These are phyloP conservation scores for Oryza meridionalis DNA, from an alignment of 176 grass and related monocot species.

Conservation along the genomic window DNA sequence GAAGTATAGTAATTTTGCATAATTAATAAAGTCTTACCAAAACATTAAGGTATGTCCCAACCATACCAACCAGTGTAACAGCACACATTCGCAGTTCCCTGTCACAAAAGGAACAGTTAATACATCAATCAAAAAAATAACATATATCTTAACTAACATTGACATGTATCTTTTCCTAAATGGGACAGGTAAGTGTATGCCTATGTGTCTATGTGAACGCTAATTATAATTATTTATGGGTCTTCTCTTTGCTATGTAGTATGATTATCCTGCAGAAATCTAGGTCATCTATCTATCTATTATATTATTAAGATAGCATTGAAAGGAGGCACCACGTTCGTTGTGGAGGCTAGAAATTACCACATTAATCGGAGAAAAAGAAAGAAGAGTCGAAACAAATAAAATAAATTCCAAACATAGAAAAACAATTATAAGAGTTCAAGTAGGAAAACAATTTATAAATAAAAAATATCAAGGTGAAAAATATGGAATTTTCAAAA, in stretches of 20 bases:
- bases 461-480: no score
- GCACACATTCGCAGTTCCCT: constrained; percentile 86
- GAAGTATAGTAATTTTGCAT: constrained; percentile 16
- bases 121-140: constrained; percentile 23
- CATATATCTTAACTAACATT: constrained; percentile 25
- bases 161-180: not conserved
- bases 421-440: no score
- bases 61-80: constrained; percentile 76
- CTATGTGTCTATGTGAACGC: not conserved
- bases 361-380: no score
- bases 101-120: constrained; percentile 41
- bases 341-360: no score
- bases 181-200: not conserved
- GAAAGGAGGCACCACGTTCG: no score
- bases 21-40: constrained; percentile 68
- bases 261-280: not conserved
- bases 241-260: constrained; percentile 19
- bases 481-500: no score
- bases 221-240: not conserved
- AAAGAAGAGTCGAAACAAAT: no score
- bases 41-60: constrained; percentile 87
- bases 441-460: no score
- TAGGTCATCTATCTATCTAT: not conserved
- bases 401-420: no score
- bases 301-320: no score